Evolutionary conservation across 176 grass and related monocot genomes (phyloP).

Genomic region (Puya raimondii): DNA sequence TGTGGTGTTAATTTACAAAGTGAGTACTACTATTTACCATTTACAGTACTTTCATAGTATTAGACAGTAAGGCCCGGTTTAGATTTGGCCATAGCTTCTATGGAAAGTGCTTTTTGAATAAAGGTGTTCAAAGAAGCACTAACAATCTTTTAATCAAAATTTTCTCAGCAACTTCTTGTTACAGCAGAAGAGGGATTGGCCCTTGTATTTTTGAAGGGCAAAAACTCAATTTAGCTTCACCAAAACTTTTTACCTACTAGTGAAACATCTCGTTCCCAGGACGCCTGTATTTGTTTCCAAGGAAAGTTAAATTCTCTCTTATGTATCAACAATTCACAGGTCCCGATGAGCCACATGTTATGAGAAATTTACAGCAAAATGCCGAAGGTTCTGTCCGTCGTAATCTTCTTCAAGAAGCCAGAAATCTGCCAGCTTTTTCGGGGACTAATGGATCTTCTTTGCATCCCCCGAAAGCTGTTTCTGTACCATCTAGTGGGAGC

Average conservation of each 20-base stretch:
- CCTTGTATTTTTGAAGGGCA: too few species aligned
- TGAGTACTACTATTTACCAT: constrained; percentile 18
- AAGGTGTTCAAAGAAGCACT: too few species aligned
- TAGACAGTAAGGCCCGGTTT: background rate
- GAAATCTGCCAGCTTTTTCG: constrained; percentile 66
- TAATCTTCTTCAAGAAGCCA: constrained; percentile 43
- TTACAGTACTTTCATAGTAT: constrained; percentile 6
- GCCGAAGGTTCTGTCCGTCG: constrained; percentile 28
- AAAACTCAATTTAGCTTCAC: too few species aligned
- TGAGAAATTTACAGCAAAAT: constrained; percentile 34
- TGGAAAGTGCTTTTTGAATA: too few species aligned
- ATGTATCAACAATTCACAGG: constrained; percentile 22
- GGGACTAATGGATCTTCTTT: constrained; percentile 30
- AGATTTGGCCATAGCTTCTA: too few species aligned
- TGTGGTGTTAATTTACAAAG: constrained; percentile 33
- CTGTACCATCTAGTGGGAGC: constrained; percentile 51
- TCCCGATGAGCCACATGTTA: constrained; percentile 23
- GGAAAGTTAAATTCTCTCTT: background rate
- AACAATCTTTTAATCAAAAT: too few species aligned
- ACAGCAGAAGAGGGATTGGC: too few species aligned
- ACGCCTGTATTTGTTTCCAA: too few species aligned
- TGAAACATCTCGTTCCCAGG: too few species aligned
- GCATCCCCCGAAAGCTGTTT: constrained; percentile 13
- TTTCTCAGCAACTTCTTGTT: too few species aligned
- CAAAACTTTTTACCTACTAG: too few species aligned